Base-by-base conservation (phyloP, 1,139 yeast genomes). In the Suhomyces yuchorum region DNA sequence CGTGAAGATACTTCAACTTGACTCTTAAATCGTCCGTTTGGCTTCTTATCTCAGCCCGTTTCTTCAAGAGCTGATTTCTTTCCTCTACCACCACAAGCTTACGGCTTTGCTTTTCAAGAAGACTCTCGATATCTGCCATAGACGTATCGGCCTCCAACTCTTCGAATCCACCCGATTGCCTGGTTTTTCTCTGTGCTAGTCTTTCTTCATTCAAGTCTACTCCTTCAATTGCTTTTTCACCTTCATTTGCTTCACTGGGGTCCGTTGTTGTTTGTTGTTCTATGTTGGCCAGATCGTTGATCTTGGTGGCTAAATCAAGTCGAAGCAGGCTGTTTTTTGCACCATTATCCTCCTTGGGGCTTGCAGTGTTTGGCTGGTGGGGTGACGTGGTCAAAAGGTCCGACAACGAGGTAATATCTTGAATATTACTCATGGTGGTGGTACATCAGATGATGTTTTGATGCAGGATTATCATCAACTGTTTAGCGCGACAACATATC, bases 371-470 rank as follows among this genome's bases (percentile, higher is more conserved):
- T 35, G 53, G 49, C 39, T 54, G 56, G 24, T 51, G 51, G 2
- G 66, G 63, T 0, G 66, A 61, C 7, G 66, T 62, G 19, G 58
- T 54, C 23, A 63, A 49, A 18, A 66, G 51, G 51, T 67, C 70
- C 20, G 67, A 62, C 35, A 65, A 56, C 11, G 70, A 55, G 40
- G 68, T 63, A 35, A 63, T 57, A 46, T 66, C 68, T 12, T 55
- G 63, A 34, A 62, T 57, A 48, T 61, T 60, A 51, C 66, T 63
- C 70, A 64, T 62, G 39, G 38, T 40, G 19, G 30, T 32, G 11
- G 30, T 8, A 19, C 26, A 39, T 30, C 28, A 8, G 23, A 11
- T 33, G 17, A 20, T 17, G 36, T 28, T 40, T 40, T 40, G 43
- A 17, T 40, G 43, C 43, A 40, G 43, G 43, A 40, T 8, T 17